These are phyloP conservation scores for Haematococcus sp. DNA, from an alignment of 139 green algal species.

Conservation along the genomic window DNA sequence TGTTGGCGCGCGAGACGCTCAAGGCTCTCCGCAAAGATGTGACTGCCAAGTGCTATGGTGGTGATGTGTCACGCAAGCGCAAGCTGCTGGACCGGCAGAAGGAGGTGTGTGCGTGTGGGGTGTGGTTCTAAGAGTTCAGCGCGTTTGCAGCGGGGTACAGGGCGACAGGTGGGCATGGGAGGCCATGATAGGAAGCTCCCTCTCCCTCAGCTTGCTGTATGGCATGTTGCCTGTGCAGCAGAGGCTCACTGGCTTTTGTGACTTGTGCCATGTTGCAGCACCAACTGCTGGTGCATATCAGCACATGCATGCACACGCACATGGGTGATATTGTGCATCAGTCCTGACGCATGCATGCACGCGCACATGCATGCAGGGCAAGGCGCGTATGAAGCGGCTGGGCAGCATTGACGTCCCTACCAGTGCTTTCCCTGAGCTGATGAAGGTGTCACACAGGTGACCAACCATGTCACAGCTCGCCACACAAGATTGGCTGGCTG, in stretches of 20 bases:
- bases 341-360: no score
- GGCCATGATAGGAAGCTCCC: no score
- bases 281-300: not conserved
- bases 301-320: no score
- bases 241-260: no score
- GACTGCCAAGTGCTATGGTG: conserved; percentile 66
- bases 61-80: conserved; percentile 78
- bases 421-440: conserved; percentile 66
- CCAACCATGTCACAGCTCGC: no score
- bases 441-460: conserved; percentile 18
- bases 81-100: conserved; percentile 90
- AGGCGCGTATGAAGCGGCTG: conserved; percentile 75
- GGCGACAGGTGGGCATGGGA: no score
- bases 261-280: no score
- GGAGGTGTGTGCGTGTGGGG: conserved; percentile 7
- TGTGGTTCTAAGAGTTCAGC: conserved; percentile 63
- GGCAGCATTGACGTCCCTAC: conserved; percentile 59
- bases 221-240: no score
- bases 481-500: no score
- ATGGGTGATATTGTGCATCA: no score
- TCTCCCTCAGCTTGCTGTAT: no score
- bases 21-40: conserved; percentile 71
- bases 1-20: conserved; percentile 80
- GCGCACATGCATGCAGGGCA: no score
- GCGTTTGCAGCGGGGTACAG: conserved; percentile 64